Base-by-base conservation (phyloP, 352 stramenopile genomes). In the Globisporangium echinulatum region DNA sequence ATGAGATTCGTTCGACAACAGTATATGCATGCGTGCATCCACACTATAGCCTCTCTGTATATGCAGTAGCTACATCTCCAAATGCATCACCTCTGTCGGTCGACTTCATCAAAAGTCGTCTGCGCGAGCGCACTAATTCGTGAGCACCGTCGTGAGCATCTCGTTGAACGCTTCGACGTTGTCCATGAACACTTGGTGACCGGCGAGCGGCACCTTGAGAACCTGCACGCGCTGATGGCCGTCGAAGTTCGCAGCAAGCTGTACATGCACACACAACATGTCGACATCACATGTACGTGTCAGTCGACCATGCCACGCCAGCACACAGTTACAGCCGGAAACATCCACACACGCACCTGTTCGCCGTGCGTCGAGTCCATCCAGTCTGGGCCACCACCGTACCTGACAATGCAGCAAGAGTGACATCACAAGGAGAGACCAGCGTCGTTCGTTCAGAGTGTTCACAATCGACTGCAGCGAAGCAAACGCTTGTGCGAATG, bases 101-200 rank as follows among this genome's bases (percentile, higher is more conserved):
- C n/a, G n/a, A n/a, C n/a, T n/a, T 10, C 39, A 10, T 44, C 39
- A 44, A 44, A 44, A 6, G 39, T 44, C 39, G 39, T 10, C 39
- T 44, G 39, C 10, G 39, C 6, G 10, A 44, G 6, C 39, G 39
- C 10, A 46, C 51, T 17, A 55, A 14, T 19, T 46, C 14, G 37
- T 25, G 2, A 62, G 56, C 2, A 14, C 56, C 19, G 54, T 49
- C 36, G 39, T 56, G 56, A 91, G 58, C 68, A 85, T 66, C 36
- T 64, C 51, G 62, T 87, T 91, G 67, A 91, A 91, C 11, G 64
- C 73, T 15, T 74, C 67, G 1, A 75, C 65, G 58, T 91, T 87
- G 72, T 91, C 77, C 60, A 82, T 78, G 59, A 88, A 90, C 7
- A 87, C 71, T 62, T 88, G 79, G 53, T 90, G 81, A 0, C 81